A percentile compares a stretch with the other conserved stretches of the same genome.
Evolutionary conservation across 495 filamentous ascomycete genomes (phyloP).

Genomic region (Cryomyces minteri): DNA sequence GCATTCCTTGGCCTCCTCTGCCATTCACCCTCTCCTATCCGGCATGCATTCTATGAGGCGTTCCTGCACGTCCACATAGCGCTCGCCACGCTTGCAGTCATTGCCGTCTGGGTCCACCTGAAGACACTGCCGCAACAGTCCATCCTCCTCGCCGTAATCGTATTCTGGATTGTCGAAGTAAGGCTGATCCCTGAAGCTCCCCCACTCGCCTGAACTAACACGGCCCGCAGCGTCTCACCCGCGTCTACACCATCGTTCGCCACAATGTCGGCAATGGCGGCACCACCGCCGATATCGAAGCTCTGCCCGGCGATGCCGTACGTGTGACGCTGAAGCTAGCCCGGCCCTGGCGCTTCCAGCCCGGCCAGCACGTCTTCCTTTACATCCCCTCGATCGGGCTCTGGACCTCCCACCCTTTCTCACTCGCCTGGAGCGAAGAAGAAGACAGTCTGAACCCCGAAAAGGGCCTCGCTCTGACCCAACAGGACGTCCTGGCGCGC

Average conservation of each 20-base stretch:
- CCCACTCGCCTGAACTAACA: not conserved
- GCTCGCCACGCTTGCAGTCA: constrained; percentile 41
- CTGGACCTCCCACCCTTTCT: constrained; percentile 89
- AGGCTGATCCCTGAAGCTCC: not conserved
- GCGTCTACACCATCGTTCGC: constrained; percentile 49
- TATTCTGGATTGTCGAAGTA: constrained; percentile 59
- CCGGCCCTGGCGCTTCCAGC: constrained; percentile 55
- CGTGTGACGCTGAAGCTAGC: constrained; percentile 68
- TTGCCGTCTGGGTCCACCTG: constrained; percentile 52
- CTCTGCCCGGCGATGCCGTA: constrained; percentile 64
- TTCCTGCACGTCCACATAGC: constrained; percentile 74
- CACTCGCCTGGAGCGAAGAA: constrained; percentile 67
- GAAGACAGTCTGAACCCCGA: constrained; percentile 13
- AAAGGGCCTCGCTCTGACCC: constrained; percentile 19
- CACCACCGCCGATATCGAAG: constrained; percentile 55
- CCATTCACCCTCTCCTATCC: constrained; percentile 52
- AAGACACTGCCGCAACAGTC: constrained; percentile 41
- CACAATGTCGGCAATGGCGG: constrained; percentile 46
- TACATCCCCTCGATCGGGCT: constrained; percentile 56
- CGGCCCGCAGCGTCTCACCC: constrained; percentile 29
- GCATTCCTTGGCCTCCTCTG: constrained; percentile 34
- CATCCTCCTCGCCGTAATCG: constrained; percentile 48
- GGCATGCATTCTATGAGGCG: constrained; percentile 91
- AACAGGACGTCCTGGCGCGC: constrained; percentile 18
- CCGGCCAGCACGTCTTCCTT: constrained; percentile 79